Conservation (phyloP, 2,329 filamentous ascomycete genomes). For the Diaporthe citrichinensis region DNA sequence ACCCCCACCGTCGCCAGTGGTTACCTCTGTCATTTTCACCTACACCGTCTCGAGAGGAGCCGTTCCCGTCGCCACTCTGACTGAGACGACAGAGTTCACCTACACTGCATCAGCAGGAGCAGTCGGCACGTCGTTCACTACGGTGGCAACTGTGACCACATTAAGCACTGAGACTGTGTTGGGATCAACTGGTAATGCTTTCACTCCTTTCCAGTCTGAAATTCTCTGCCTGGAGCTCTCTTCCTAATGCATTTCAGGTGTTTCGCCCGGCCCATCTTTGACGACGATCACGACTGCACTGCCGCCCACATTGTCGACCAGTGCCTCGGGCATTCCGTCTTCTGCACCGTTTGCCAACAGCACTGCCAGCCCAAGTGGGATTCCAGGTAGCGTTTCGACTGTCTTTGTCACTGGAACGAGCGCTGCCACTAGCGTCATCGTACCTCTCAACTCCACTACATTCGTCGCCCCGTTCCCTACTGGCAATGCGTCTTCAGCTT, state of each 20-base stretch:
- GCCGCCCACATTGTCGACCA: background rate
- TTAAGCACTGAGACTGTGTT: slow-evolving; percentile 37
- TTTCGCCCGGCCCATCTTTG: slow-evolving; percentile 1
- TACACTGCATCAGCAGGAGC: slow-evolving; percentile 24
- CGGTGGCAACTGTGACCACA: slow-evolving; percentile 40
- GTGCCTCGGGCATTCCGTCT: slow-evolving; percentile 5
- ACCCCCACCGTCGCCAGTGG: slow-evolving; percentile 13
- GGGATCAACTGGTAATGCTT: slow-evolving; percentile 27
- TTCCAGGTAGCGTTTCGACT: slow-evolving; percentile 23
- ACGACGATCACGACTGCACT: slow-evolving; percentile 26
- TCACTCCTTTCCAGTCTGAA: background rate
- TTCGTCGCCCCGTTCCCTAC: slow-evolving; percentile 35
- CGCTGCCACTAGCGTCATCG: slow-evolving; percentile 32
- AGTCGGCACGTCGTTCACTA: slow-evolving; percentile 34
- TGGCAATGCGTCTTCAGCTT: slow-evolving; percentile 22
- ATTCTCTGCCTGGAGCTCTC: background rate
- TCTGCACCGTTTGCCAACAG: slow-evolving; percentile 17
- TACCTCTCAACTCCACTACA: slow-evolving; percentile 37
- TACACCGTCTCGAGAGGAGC: slow-evolving; percentile 44
- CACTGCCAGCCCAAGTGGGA: background rate
- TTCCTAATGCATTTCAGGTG: background rate
- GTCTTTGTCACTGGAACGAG: slow-evolving; percentile 28
- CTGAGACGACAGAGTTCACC: slow-evolving; percentile 36
- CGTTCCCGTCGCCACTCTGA: slow-evolving; percentile 36
- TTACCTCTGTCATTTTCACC: slow-evolving; percentile 43